phyloP scores from a whole-genome alignment of 202 grass and related monocot genomes.

The Saccharum hybrid region DNA sequence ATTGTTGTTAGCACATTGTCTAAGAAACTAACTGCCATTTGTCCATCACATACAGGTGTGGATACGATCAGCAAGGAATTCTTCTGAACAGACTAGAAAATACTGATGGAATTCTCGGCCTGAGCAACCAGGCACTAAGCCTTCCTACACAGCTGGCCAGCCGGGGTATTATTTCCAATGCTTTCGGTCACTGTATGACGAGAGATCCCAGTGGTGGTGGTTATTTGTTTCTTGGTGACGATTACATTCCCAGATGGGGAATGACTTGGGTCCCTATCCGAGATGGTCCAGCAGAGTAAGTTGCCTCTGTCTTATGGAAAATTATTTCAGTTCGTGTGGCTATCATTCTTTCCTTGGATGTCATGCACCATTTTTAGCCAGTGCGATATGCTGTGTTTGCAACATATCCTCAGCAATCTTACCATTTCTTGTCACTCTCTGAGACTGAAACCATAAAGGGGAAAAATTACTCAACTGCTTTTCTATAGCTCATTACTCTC shows the following conservation, averaged over 20 bases:
- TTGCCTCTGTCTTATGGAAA: conserved; percentile 23
- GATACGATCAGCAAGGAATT: conserved; percentile 80
- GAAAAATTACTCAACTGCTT: not conserved
- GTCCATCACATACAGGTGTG: conserved; percentile 56
- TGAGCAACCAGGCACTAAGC: conserved; percentile 65
- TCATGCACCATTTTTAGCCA: conserved; percentile 21
- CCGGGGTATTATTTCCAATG: conserved; percentile 72
- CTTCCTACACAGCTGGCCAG: conserved; percentile 75
- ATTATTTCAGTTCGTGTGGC: not conserved
- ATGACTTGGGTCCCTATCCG: conserved; percentile 80
- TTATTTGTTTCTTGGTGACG: conserved; percentile 87
- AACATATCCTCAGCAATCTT: conserved; percentile 36
- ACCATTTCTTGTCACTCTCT: conserved; percentile 1
- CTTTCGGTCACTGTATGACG: conserved; percentile 75
- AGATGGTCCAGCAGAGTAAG: conserved; percentile 78
- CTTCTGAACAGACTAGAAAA: conserved; percentile 60
- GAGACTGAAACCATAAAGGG: conserved; percentile 36
- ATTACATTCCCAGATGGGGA: conserved; percentile 79
- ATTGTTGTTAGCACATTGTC: not conserved
- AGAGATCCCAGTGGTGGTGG: conserved; percentile 61
- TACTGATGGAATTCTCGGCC: conserved; percentile 81
- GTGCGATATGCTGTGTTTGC: conserved; percentile 9
- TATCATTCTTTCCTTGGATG: conserved; percentile 34
- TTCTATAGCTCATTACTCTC: conserved; percentile 10
- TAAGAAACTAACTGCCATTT: conserved; percentile 31